Evolutionary conservation across 2,329 filamentous ascomycete genomes (phyloP).

Genomic region (Fusarium sp.): DNA sequence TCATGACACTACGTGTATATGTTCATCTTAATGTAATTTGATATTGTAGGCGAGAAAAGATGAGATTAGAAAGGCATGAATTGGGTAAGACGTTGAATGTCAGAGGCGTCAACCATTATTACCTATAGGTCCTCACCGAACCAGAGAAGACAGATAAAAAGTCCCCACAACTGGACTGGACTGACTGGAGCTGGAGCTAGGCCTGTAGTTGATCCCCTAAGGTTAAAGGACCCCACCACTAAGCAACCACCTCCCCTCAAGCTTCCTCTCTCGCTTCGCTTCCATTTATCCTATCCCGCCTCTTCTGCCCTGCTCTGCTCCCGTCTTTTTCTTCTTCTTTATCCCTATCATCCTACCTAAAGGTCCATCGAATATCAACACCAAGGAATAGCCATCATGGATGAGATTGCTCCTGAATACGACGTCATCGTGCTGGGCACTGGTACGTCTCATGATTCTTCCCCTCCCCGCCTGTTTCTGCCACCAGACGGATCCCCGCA

Average conservation of each 20-base stretch:
- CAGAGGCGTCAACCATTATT: slow-evolving; percentile 19
- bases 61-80: slow-evolving; percentile 28
- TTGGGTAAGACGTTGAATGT: slow-evolving; percentile 29
- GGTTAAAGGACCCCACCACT: slow-evolving; percentile 45
- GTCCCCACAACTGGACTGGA: too few species aligned
- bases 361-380: slow-evolving; percentile 16
- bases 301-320: slow-evolving; percentile 16
- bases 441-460: slow-evolving; percentile 68
- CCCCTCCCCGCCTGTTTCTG: slow-evolving; percentile 25
- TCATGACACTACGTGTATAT: not conserved
- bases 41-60: slow-evolving; percentile 13
- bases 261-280: slow-evolving; percentile 36
- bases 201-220: slow-evolving; percentile 40
- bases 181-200: slow-evolving; percentile 4
- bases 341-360: slow-evolving; percentile 6
- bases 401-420: slow-evolving; percentile 98
- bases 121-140: too few species aligned
- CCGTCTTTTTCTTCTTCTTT: slow-evolving; percentile 3
- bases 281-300: slow-evolving; percentile 35
- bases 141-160: slow-evolving; percentile 2
- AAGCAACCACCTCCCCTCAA: slow-evolving; percentile 41
- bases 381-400: slow-evolving; percentile 68
- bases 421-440: slow-evolving; percentile 99
- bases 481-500: slow-evolving; percentile 37
- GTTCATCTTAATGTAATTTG: slow-evolving; percentile 23